Conservation (phyloP, 305 asterid species). For the Fraxinus latifolia region DNA sequence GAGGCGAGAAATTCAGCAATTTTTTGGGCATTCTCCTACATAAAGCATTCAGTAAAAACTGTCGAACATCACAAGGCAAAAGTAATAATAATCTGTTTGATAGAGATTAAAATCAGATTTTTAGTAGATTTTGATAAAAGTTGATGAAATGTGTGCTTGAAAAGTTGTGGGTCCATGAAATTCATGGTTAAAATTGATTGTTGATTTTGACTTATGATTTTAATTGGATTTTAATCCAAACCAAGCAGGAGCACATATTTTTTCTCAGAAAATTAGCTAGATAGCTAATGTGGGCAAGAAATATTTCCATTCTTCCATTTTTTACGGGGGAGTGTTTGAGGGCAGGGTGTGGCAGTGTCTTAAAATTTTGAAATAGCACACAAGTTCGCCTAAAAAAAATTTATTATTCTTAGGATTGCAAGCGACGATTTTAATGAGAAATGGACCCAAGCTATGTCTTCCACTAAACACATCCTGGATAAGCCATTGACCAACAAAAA, state of each 20-base stretch:
- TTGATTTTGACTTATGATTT: background rate
- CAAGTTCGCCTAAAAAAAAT: background rate
- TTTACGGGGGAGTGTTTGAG: background rate
- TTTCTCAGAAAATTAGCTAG: background rate
- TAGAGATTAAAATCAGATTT: background rate
- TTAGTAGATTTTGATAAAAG: no score
- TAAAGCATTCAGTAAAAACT: background rate
- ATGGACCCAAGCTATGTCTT: background rate
- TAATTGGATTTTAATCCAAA: background rate
- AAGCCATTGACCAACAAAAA: background rate
- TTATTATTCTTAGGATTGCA: background rate
- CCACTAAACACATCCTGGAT: background rate
- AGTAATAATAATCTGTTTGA: background rate
- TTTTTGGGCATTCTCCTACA: constrained; percentile 84
- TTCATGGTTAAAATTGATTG: background rate
- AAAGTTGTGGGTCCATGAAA: background rate
- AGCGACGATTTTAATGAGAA: background rate
- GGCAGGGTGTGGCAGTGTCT: background rate
- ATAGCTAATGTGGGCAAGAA: background rate
- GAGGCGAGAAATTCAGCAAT: constrained; percentile 79
- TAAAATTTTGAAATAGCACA: background rate
- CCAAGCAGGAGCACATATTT: background rate
- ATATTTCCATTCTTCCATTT: background rate
- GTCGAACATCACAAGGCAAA: background rate
- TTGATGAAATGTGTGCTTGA: background rate